Evolutionary conservation across 805 yeast genomes (phyloP).

Genomic region (Cyberlindnera veronae): DNA sequence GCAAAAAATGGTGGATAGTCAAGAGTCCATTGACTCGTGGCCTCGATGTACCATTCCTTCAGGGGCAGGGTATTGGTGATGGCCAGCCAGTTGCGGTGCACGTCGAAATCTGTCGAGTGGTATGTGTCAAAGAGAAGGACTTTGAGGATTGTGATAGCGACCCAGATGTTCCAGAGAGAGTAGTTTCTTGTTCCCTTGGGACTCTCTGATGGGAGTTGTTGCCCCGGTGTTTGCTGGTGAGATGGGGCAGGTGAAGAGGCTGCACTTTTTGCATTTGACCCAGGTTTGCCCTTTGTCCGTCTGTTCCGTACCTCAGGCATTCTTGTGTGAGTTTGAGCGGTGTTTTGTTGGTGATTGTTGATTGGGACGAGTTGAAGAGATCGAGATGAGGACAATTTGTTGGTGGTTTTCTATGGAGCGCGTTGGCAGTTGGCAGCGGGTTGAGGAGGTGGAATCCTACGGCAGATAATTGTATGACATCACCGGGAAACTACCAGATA

Average conservation of each 20-base stretch:
- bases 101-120: constrained; percentile 95
- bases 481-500: no score
- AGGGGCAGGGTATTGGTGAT: constrained; percentile 76
- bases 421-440: background rate
- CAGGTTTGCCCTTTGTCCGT: constrained; percentile 8
- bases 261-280: constrained; percentile 1
- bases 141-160: constrained; percentile 57
- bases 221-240: background rate
- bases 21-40: constrained; percentile 83
- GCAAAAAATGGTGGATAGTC: constrained; percentile 99
- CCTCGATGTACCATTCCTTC: constrained; percentile 77
- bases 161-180: constrained; percentile 64
- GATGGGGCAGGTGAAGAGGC: background rate
- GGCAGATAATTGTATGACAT: no score
- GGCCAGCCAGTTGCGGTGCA: constrained; percentile 96
- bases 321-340: background rate
- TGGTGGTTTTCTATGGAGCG: background rate
- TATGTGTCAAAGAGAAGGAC: constrained; percentile 72
- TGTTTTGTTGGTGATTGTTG: background rate
- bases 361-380: background rate
- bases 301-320: constrained; percentile 19
- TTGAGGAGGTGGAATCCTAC: no score
- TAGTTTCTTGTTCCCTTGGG: constrained; percentile 29
- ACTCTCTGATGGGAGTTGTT: background rate
- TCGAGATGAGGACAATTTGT: background rate